Evolutionary conservation across 371 early-diverging fungal genomes (phyloP).

Genomic region (Rhizopus sp.): DNA sequence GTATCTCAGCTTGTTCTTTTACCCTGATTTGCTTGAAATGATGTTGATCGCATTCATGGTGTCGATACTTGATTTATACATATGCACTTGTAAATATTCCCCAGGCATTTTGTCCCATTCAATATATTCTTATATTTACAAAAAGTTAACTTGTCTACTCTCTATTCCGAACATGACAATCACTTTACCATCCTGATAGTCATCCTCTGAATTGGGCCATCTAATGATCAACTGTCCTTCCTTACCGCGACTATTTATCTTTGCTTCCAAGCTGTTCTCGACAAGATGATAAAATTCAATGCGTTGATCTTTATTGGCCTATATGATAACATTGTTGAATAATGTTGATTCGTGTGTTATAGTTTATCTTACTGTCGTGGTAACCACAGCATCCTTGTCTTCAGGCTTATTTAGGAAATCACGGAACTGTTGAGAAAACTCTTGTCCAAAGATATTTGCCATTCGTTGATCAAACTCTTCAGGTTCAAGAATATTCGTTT

Average conservation of each 20-base stretch:
- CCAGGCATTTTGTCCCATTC: slow-evolving; percentile 59
- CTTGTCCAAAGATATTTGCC: slow-evolving; percentile 16
- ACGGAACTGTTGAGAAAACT: slow-evolving; percentile 34
- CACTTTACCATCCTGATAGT: too few species aligned
- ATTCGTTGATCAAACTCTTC: slow-evolving; percentile 32
- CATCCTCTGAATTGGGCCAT: slow-evolving; percentile 26
- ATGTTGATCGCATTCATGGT: slow-evolving; percentile 81
- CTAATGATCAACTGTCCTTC: slow-evolving; percentile 33
- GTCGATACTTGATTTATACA: slow-evolving; percentile 91
- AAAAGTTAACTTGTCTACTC: slow-evolving; percentile 6
- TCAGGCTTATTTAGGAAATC: slow-evolving; percentile 26
- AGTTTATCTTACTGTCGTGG: slow-evolving; percentile 13
- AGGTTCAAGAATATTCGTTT: slow-evolving; percentile 4
- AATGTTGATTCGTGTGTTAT: not conserved
- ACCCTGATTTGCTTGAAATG: slow-evolving; percentile 56
- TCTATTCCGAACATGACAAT: not conserved
- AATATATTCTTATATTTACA: slow-evolving; percentile 17
- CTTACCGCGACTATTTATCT: slow-evolving; percentile 27
- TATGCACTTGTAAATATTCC: slow-evolving; percentile 77
- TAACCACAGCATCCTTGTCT: slow-evolving; percentile 18
- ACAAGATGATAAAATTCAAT: slow-evolving; percentile 28
- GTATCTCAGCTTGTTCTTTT: slow-evolving; percentile 7
- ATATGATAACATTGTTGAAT: not conserved
- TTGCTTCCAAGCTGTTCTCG: slow-evolving; percentile 29
- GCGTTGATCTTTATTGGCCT: slow-evolving; percentile 33